phyloP scores from a whole-genome alignment of 495 filamentous ascomycete genomes.

The Daldinia loculata region DNA sequence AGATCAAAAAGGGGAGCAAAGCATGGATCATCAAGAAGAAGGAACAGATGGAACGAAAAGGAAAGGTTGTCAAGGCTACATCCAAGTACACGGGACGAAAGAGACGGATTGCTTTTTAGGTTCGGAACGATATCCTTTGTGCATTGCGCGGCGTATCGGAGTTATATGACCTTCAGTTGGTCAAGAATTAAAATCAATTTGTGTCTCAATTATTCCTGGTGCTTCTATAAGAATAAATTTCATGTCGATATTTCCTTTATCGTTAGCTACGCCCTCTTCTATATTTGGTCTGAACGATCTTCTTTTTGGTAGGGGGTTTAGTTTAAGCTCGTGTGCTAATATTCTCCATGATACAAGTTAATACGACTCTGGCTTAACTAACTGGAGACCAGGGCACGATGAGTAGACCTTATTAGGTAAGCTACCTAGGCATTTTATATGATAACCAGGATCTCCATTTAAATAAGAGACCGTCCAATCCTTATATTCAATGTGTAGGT shows the following conservation, averaged over 20 bases:
- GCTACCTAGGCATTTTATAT: no score
- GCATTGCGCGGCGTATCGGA: slow-evolving; percentile 41
- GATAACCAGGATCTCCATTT: no score
- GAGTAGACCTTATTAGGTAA: no score
- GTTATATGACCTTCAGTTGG: slow-evolving; percentile 7
- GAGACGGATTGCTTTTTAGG: slow-evolving; percentile 66
- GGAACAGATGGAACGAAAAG: slow-evolving; percentile 92
- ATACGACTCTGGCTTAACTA: no score
- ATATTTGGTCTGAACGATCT: no score
- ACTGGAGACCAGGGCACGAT: no score
- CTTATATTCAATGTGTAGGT: no score
- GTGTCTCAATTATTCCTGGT: neutral
- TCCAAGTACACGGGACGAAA: slow-evolving; percentile 95
- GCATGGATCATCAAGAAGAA: slow-evolving; percentile 95
- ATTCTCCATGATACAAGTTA: no score
- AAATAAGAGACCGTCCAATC: no score
- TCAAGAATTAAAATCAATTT: neutral
- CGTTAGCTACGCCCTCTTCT: no score
- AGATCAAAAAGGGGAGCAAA: slow-evolving; percentile 79
- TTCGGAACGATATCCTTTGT: slow-evolving; percentile 23
- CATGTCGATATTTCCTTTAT: neutral
- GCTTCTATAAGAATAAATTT: neutral
- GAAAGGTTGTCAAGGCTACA: slow-evolving; percentile 88
- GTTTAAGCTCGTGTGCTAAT: no score
- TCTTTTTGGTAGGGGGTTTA: no score